Evolutionary conservation across 345 rosid species (phyloP).

Genomic region (Microthlaspi erraticum): DNA sequence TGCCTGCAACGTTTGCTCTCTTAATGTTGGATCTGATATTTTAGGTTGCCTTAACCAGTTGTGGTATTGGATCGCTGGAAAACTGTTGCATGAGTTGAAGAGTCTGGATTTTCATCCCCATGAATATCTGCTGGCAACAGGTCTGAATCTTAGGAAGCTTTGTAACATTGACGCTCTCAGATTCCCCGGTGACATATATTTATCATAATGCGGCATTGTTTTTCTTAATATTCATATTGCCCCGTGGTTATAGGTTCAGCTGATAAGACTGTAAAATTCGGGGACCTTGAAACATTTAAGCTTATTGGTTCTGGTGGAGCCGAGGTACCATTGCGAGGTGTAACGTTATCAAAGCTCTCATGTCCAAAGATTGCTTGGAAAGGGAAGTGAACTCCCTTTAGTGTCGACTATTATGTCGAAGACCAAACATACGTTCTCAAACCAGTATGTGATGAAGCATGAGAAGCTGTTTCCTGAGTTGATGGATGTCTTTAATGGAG

Average conservation of each 20-base stretch:
- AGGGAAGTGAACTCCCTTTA: no score
- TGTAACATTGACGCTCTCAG: constrained; percentile 9
- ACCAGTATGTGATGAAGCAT: no score
- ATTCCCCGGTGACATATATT: background rate
- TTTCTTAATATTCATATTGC: background rate
- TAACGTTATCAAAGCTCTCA: no score
- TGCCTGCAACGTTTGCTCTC: constrained; percentile 8
- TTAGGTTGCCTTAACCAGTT: constrained; percentile 54
- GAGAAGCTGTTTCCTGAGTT: no score
- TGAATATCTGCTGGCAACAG: constrained; percentile 94
- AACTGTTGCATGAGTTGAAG: constrained; percentile 95
- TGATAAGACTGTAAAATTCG: constrained; percentile 95
- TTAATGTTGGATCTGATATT: constrained; percentile 14
- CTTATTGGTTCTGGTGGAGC: constrained; percentile 91
- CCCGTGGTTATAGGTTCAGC: constrained; percentile 74
- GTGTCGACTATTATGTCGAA: no score
- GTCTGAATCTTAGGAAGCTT: constrained; percentile 47
- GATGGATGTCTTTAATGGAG: no score
- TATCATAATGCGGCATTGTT: constrained; percentile 11
- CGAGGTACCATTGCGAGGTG: constrained; percentile 88
- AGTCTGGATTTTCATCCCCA: constrained; percentile 98
- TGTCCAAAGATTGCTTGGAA: no score
- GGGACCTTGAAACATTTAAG: constrained; percentile 99
- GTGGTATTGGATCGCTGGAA: constrained; percentile 99
- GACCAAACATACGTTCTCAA: no score